phyloP scores from a whole-genome alignment of 495 filamentous ascomycete species.

The Podospora pseudopauciseta region DNA sequence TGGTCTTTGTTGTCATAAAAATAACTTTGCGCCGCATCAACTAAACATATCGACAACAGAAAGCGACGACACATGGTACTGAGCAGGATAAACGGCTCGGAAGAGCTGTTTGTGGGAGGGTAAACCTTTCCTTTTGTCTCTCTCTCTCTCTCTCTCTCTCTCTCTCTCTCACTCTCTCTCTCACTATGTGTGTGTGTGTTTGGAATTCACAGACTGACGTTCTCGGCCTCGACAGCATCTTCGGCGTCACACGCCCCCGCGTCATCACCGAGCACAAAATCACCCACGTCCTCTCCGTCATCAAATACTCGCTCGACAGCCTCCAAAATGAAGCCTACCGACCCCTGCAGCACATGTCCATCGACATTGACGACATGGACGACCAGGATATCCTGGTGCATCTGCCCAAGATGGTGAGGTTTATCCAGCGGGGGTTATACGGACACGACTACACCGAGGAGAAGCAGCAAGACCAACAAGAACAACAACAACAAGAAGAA shows the following conservation, averaged over 20 bases:
- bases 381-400: slow-evolving; percentile 82
- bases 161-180: too few relatives aligned
- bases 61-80: slow-evolving; percentile 30
- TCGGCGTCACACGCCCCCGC: slow-evolving; percentile 64
- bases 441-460: slow-evolving; percentile 10
- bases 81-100: slow-evolving; percentile 59
- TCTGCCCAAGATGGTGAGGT: slow-evolving; percentile 69
- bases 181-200: too few relatives aligned
- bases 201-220: too few relatives aligned
- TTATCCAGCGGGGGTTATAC: slow-evolving; percentile 72
- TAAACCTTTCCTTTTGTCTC: slow-evolving; percentile 38
- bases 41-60: neutral
- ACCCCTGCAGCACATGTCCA: slow-evolving; percentile 64
- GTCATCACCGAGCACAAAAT: slow-evolving; percentile 68
- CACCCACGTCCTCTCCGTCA: slow-evolving; percentile 86
- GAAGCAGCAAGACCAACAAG: neutral
- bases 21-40: neutral
- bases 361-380: slow-evolving; percentile 83
- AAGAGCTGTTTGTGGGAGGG: slow-evolving; percentile 82
- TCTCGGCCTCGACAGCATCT: slow-evolving; percentile 53
- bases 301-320: slow-evolving; percentile 39
- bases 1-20: too few relatives aligned
- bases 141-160: too few relatives aligned
- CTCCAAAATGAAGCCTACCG: slow-evolving; percentile 35
- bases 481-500: too few relatives aligned